Evolutionary conservation across 306 rosid species (phyloP).

Genomic region (Pyrus bretschneideri): DNA sequence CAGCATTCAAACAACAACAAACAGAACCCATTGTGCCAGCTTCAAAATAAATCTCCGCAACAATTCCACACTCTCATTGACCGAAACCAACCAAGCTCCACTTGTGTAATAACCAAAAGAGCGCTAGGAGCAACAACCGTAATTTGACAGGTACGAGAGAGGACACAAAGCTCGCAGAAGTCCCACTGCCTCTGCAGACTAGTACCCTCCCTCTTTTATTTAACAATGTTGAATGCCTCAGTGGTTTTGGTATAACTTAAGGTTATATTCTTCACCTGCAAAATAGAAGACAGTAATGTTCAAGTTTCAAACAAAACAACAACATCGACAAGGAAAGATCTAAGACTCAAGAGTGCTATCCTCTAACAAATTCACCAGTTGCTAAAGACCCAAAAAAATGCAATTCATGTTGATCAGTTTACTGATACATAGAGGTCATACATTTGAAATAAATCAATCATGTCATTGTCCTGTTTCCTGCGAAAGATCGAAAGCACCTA

Average conservation of each 20-base stretch:
- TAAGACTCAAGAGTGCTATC: background rate
- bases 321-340: constrained; percentile 3
- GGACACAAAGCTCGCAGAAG: constrained; percentile 87
- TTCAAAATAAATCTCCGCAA: constrained; percentile 21
- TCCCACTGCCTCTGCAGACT: constrained; percentile 49
- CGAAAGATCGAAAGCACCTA: background rate
- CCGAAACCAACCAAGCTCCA: constrained; percentile 16
- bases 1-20: constrained; percentile 73
- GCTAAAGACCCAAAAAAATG: background rate
- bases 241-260: constrained; percentile 1
- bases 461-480: background rate
- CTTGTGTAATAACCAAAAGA: constrained; percentile 16
- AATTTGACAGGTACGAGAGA: constrained; percentile 37
- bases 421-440: background rate
- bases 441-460: background rate
- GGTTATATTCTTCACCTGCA: constrained; percentile 35
- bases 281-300: constrained; percentile 23
- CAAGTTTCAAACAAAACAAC: constrained; percentile 10
- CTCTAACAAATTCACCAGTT: constrained; percentile 11
- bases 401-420: background rate
- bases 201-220: constrained; percentile 59
- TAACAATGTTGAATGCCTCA: constrained; percentile 16
- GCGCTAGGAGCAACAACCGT: constrained; percentile 20
- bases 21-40: constrained; percentile 86
- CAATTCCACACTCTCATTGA: constrained; percentile 28